Evolutionary conservation across 305 asterid genomes (phyloP), one percentile per base, ranked within the genome.

Genomic region (Solanum aculeatissimum): DNA sequence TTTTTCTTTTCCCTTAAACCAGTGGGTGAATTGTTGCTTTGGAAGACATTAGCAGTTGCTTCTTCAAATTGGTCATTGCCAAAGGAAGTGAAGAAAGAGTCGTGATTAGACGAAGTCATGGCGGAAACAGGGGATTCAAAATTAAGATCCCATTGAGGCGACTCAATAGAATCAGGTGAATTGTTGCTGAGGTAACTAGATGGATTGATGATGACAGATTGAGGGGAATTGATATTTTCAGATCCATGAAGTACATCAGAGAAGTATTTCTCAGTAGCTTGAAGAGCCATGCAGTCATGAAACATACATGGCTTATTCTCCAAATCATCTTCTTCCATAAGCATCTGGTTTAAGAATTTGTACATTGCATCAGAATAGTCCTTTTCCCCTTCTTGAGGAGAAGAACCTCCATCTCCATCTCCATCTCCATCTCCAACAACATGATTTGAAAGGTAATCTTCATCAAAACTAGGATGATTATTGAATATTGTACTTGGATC

Each of bases 261-360:
- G 55, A 83, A 83, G 82, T 70, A 55, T 71, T 42, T 83, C 74
- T 83, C 86, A 43, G 82, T 45, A 45, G 86, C 86, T 32, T 83
- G 86, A 49, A 83, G 83, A 72, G 86, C 86, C 86, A 54, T 70
- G 19, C 75, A 57, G 35, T 83, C 86, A 9, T 3, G 69, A 38
- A 71, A 55, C 86, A 83, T 83, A 62, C 86, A 83, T 7, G 86
- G 86, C 83, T 71, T 72, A 7, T 55, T 72, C 86, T 55, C 86
- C 86, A 70, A 43, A 60, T 70, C 86, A 15, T 72, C 86, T 18
- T 83, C 86, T 62, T 74, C 86, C 86, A 83, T 74, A 8, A 83
- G 69, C 86, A 83, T 83, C 83, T 83, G 86, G n/a, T 47, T 72
- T n/a, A 83, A 43, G 83, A 72, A 83, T 77, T 83, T 83, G 11